These are phyloP conservation scores for Fusarium circinatum DNA, from an alignment of 2,329 filamentous ascomycete species.

Conservation along the genomic window DNA sequence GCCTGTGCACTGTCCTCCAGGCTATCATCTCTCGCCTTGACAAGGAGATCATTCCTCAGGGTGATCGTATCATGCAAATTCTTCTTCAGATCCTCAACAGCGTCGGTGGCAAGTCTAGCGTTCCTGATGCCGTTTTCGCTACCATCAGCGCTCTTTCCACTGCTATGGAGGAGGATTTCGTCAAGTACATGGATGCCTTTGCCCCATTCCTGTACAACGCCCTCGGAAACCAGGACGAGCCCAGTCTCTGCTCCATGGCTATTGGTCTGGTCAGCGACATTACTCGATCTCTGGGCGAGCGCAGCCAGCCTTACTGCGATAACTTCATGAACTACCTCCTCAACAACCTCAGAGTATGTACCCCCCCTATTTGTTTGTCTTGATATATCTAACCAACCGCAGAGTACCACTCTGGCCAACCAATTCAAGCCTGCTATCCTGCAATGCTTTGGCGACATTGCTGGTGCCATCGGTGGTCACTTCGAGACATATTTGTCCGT, in stretches of 20 bases:
- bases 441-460: slow-evolving; percentile 98
- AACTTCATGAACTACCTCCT: slow-evolving; percentile 98
- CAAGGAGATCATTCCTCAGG: slow-evolving; percentile 87
- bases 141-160: slow-evolving; percentile 92
- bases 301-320: slow-evolving; percentile 94
- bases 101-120: slow-evolving; percentile 86
- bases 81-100: slow-evolving; percentile 83
- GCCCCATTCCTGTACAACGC: slow-evolving; percentile 92
- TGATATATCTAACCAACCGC: slow-evolving; percentile 31
- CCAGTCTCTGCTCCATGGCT: slow-evolving; percentile 93
- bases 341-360: slow-evolving; percentile 82
- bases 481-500: slow-evolving; percentile 95
- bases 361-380: not conserved
- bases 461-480: slow-evolving; percentile 88
- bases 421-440: slow-evolving; percentile 98
- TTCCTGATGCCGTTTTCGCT: slow-evolving; percentile 93
- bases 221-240: slow-evolving; percentile 94
- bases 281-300: slow-evolving; percentile 87
- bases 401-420: slow-evolving; percentile 88
- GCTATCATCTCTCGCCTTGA: slow-evolving; percentile 92
- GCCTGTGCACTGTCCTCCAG: slow-evolving; percentile 89
- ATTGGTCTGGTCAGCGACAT: slow-evolving; percentile 98
- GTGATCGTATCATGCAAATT: slow-evolving; percentile 93
- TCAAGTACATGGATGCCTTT: slow-evolving; percentile 98
- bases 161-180: slow-evolving; percentile 90